phyloP scores from a whole-genome alignment of 495 filamentous ascomycete genomes.

The Hypoxylon trugodes region DNA sequence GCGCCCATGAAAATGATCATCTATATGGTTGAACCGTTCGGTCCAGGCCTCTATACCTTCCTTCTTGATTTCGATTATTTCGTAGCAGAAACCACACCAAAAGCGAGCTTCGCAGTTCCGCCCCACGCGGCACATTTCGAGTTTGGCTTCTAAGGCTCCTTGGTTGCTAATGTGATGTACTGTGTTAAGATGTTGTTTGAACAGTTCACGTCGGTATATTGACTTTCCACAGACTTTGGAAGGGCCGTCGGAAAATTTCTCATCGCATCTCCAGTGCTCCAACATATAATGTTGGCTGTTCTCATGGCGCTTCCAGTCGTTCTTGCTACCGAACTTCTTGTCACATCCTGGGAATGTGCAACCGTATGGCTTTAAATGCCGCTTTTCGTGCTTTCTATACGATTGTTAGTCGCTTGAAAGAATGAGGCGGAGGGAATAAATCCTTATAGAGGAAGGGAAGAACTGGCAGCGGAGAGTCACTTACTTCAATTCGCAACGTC shows the following conservation, averaged over 20 bases:
- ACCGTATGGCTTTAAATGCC: constrained; percentile 86
- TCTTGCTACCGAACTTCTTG: constrained; percentile 89
- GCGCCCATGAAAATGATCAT: constrained; percentile 72
- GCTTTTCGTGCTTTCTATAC: constrained; percentile 83
- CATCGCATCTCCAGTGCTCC: constrained; percentile 80
- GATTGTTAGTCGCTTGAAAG: constrained; percentile 3
- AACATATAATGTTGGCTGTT: constrained; percentile 82
- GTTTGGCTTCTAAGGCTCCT: constrained; percentile 54
- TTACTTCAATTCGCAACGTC: constrained; percentile 78
- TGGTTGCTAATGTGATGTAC: constrained; percentile 59
- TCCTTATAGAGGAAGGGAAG: constrained; percentile 25
- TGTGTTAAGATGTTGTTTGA: constrained; percentile 65
- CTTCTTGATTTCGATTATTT: constrained; percentile 63
- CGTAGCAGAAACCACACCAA: constrained; percentile 90
- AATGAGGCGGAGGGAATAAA: not conserved
- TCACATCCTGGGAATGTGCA: constrained; percentile 80
- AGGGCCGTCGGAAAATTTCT: constrained; percentile 37
- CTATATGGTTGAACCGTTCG: constrained; percentile 88
- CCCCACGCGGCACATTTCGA: constrained; percentile 68
- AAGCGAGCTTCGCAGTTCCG: constrained; percentile 74
- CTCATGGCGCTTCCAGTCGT: constrained; percentile 97
- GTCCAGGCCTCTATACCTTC: constrained; percentile 69
- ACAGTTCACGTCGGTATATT: constrained; percentile 68
- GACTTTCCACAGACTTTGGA: constrained; percentile 61
- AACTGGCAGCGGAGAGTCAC: constrained; percentile 21